Evolutionary conservation across 1,284 basidiomycete genomes (phyloP).

Genomic region (Melanopsichium pennsylvanicum): DNA sequence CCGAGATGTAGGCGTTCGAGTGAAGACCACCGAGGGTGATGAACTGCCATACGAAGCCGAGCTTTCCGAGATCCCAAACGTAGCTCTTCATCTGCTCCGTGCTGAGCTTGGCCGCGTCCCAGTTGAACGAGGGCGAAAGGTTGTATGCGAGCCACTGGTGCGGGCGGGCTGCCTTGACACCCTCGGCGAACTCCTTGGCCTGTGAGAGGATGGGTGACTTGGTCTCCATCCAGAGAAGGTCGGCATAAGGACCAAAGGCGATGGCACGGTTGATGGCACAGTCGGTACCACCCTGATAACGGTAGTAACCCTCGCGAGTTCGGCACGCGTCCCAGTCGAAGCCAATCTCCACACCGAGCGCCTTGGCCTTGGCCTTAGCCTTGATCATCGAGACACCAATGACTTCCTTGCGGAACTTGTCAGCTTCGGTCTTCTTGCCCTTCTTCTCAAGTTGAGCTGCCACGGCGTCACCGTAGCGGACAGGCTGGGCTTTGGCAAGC

Average conservation of each 20-base stretch:
- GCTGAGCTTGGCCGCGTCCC: slow-evolving; percentile 74
- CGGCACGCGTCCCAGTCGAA: slow-evolving; percentile 95
- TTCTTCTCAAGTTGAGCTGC: slow-evolving; percentile 77
- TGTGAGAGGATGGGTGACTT: slow-evolving; percentile 93
- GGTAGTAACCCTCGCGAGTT: slow-evolving; percentile 94
- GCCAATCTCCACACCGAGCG: slow-evolving; percentile 76
- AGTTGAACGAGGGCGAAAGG: slow-evolving; percentile 68
- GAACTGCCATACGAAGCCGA: slow-evolving; percentile 98
- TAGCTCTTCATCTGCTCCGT: slow-evolving; percentile 86
- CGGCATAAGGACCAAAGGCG: slow-evolving; percentile 91
- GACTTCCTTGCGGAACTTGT: slow-evolving; percentile 74
- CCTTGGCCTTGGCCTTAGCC: slow-evolving; percentile 79
- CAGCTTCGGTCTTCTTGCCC: slow-evolving; percentile 67
- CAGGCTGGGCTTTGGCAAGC: slow-evolving; percentile 78
- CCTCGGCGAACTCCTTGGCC: slow-evolving; percentile 85
- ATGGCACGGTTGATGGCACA: slow-evolving; percentile 91
- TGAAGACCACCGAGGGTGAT: slow-evolving; percentile 96
- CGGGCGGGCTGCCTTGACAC: slow-evolving; percentile 58
- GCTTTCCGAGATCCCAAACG: slow-evolving; percentile 90
- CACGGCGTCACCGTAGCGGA: slow-evolving; percentile 80
- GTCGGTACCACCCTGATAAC: slow-evolving; percentile 94
- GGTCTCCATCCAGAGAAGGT: slow-evolving; percentile 80
- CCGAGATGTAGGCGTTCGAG: slow-evolving; percentile 95
- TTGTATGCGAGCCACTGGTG: slow-evolving; percentile 66
- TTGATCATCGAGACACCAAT: slow-evolving; percentile 75